These are phyloP conservation scores for Lactarius indigo DNA, from an alignment of 768 basidiomycete species.

Conservation along the genomic window DNA sequence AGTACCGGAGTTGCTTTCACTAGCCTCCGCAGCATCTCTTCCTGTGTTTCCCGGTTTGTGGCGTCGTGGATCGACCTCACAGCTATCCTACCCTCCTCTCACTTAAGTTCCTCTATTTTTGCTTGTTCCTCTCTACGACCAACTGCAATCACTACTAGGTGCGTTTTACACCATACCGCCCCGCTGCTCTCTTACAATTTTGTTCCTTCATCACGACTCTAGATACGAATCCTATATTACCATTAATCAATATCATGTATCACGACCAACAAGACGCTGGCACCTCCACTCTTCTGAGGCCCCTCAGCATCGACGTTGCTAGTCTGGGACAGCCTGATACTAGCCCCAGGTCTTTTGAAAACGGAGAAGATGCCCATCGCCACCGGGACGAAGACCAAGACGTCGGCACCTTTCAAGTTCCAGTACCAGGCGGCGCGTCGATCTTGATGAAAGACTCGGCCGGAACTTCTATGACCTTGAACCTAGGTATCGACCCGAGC, in stretches of 20 bases:
- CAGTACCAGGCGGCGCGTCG: conserved; percentile 13
- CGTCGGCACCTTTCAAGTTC: not conserved
- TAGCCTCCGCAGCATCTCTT: not conserved
- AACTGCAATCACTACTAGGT: not conserved
- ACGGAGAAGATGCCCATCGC: not conserved
- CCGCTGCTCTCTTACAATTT: not conserved
- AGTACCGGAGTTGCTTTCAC: conserved; percentile 6
- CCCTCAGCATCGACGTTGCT: not conserved
- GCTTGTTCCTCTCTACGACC: not conserved
- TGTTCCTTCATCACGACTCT: not conserved
- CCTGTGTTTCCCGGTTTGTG: conserved; percentile 10
- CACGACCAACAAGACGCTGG: not conserved
- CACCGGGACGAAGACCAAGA: not conserved
- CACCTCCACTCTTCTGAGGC: not conserved
- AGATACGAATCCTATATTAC: not conserved
- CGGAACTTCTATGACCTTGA: conserved; percentile 16
- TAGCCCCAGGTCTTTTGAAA: not conserved
- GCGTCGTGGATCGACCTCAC: conserved; percentile 22
- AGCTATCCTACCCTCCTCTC: not conserved
- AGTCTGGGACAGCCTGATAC: not conserved
- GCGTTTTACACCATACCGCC: not conserved
- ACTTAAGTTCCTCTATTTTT: not conserved
- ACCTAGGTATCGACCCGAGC: conserved; percentile 14
- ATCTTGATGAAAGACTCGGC: conserved; percentile 9
- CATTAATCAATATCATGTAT: conserved; percentile 5